Conservation (phyloP, 2,329 filamentous ascomycete genomes). For the Trichophyton simii region DNA sequence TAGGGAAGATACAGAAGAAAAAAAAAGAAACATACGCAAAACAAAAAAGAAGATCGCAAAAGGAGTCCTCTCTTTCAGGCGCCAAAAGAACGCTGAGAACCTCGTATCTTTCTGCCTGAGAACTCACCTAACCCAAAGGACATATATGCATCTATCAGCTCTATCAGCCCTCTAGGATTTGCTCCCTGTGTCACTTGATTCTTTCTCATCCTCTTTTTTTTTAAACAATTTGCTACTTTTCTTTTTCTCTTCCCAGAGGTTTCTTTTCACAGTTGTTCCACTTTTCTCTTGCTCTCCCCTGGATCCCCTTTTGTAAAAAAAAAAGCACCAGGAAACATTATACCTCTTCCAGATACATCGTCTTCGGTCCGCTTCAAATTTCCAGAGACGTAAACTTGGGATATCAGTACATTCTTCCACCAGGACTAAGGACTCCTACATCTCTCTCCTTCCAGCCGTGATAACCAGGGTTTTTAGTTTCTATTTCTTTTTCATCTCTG, state of each 20-base stretch:
- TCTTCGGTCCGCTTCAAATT: not conserved
- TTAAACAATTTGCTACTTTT: not conserved
- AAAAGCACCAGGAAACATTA: not conserved
- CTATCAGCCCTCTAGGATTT: not conserved
- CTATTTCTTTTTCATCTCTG: slow-evolving; percentile 4
- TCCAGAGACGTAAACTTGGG: not conserved
- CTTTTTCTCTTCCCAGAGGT: slow-evolving; percentile 1
- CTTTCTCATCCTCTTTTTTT: not conserved
- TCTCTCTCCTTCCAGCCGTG: not conserved
- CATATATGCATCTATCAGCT: slow-evolving; percentile 1
- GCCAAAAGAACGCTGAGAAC: not conserved
- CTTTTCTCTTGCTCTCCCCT: not conserved
- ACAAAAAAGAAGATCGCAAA: not conserved
- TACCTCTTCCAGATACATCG: not conserved
- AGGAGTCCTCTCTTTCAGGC: not conserved
- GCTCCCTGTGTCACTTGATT: not conserved
- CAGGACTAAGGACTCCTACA: not conserved
- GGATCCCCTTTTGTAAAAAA: not conserved
- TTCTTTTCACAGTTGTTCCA: slow-evolving; percentile 12
- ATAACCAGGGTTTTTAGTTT: not conserved
- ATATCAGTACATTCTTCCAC: not conserved
- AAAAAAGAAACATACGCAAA: not conserved
- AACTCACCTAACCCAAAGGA: not conserved
- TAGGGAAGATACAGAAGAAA: not conserved
- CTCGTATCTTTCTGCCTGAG: not conserved